Evolutionary conservation across 345 rosid species (phyloP).

Genomic region (Lagerstroemia speciosa): DNA sequence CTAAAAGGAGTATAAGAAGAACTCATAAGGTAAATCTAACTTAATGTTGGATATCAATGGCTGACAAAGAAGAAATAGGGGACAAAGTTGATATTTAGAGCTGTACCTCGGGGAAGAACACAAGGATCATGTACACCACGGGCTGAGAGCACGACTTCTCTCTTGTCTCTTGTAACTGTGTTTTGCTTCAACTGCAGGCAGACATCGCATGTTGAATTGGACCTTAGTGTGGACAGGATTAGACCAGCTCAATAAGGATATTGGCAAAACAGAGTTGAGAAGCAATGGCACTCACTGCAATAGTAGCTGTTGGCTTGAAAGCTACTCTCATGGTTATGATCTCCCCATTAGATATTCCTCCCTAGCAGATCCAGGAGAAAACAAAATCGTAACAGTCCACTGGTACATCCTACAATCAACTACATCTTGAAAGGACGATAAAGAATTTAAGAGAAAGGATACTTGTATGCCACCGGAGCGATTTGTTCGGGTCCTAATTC

Average conservation of each 20-base stretch:
- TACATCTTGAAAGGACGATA: background rate
- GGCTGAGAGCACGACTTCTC: slow-evolving; percentile 66
- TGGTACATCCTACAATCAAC: too few relatives aligned
- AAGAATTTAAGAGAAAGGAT: background rate
- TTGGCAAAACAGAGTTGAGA: too few relatives aligned
- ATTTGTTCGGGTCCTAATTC: slow-evolving; percentile 84
- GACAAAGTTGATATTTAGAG: background rate
- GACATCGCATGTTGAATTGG: too few relatives aligned
- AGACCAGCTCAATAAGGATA: too few relatives aligned
- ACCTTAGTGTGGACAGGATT: too few relatives aligned
- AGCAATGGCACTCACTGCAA: slow-evolving; percentile 43
- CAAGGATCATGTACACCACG: slow-evolving; percentile 99
- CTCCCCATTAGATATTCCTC: slow-evolving; percentile 97
- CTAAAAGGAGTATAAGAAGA: background rate
- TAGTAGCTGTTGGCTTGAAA: slow-evolving; percentile 96
- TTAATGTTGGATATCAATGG: background rate
- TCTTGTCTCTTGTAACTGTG: slow-evolving; percentile 74
- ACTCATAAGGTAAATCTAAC: background rate
- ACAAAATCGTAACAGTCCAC: background rate
- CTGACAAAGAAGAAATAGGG: background rate
- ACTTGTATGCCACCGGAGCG: slow-evolving; percentile 97
- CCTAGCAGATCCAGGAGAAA: slow-evolving; percentile 31
- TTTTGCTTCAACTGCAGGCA: too few relatives aligned
- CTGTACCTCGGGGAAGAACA: slow-evolving; percentile 88
- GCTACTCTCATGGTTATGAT: slow-evolving; percentile 85